Base-by-base conservation (phyloP, 352 stramenopile species). In the Phytophthora sp. region DNA sequence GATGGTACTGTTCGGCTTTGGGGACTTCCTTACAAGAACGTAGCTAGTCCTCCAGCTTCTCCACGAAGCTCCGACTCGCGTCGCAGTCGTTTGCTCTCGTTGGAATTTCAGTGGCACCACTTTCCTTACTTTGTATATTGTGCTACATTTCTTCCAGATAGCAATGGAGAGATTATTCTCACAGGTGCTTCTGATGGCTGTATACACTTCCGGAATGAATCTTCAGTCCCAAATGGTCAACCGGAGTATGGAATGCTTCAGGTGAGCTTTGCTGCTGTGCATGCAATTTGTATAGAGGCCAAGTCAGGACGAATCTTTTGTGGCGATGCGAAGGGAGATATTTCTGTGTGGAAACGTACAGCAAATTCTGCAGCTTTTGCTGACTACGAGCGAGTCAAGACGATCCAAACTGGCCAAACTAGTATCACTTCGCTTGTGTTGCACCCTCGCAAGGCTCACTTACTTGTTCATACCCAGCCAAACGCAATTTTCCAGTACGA, bases 401-500 rank as follows among this genome's bases (percentile, higher is more conserved):
- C 64, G 0, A 78, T 93, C 30, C 51, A 62, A 44, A 88, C 82
- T 1, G 81, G 72, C 1, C 76, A 90, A 38, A 51, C 27, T 0
- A 79, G 69, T 44, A 74, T 94, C 56, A 84, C 82, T 11, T 77
- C 63, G n/a, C 36, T 94, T 33, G 51, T 79, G 29, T 54, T 91
- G 13, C 84, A 93, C 52, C 84, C 84, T 41, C 72, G 82, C 15
- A 90, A 90, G 49, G 66, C 76, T 20, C 84, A 91, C 30, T 57
- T 93, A 51, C 68, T 94, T 23, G 84, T 87, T 9, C 74, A 90
- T 27, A 80, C 82, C 2, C 84, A 90, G 31, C 80, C 79, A 3
- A 87, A 84, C 31, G 58, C 63, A 7, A 63, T 94, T 29, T 73
- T 91, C 9, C 82, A 93, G 55, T 92, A 88, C 56, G 84, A 94